Conservation (phyloP, 768 basidiomycete species). For the Suillus hirtellus region DNA sequence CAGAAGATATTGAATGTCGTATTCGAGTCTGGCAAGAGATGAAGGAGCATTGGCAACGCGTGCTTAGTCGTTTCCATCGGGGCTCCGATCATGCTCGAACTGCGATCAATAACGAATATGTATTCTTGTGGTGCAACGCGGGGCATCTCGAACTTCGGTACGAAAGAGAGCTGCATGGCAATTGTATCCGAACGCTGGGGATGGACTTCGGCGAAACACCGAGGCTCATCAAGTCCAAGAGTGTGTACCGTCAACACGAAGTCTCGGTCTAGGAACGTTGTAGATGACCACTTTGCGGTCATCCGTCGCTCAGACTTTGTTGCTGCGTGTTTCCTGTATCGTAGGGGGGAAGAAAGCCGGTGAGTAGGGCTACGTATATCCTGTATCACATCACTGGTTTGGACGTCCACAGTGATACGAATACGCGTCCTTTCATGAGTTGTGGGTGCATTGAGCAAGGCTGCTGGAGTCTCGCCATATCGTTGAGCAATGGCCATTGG, state of each 20-base stretch:
- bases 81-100: conserved; percentile 49
- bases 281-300: conserved; percentile 41
- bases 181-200: conserved; percentile 31
- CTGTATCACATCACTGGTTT: conserved; percentile 47
- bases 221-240: conserved; percentile 48
- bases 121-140: conserved; percentile 51
- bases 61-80: conserved; percentile 48
- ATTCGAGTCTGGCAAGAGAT: conserved; percentile 43
- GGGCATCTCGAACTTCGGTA: conserved; percentile 50
- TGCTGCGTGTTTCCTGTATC: conserved; percentile 36
- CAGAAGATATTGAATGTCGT: conserved; percentile 56
- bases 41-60: conserved; percentile 48
- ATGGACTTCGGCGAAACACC: conserved; percentile 54
- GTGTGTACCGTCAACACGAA: conserved; percentile 53
- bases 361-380: conserved; percentile 48
- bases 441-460: conserved; percentile 32
- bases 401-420: conserved; percentile 46
- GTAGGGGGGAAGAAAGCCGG: conserved; percentile 32
- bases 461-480: conserved; percentile 47
- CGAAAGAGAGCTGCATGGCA: conserved; percentile 53
- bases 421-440: conserved; percentile 37
- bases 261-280: conserved; percentile 44
- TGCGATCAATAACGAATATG: conserved; percentile 60
- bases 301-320: conserved; percentile 41
- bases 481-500: conserved; percentile 51